Evolutionary conservation across 23 red algal genomes (phyloP), one percentile per base, ranked within the genome.

Genomic region (Gracilariopsis chorda): DNA sequence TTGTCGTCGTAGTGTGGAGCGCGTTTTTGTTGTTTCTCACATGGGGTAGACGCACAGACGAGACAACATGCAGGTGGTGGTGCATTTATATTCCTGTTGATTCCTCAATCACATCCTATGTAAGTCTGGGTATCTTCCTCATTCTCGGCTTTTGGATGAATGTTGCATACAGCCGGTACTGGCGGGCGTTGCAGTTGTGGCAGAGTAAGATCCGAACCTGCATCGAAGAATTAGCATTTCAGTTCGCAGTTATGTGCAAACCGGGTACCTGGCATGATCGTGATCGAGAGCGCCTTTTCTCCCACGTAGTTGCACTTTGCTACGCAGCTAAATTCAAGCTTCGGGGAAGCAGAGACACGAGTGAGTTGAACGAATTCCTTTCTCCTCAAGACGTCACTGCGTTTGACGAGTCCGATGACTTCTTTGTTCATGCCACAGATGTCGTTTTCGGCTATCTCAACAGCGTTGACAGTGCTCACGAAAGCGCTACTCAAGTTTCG

Each of bases 121-220:
- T 87, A 4, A 70, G 82, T 35, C 45, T 87, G 35, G 82, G 82
- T 21, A 42, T 87, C 25, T 87, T 87, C 47, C 44, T 87, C 9
- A 13, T 87, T 4, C 39, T 87, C 8, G 82, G 82, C 7, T 87
- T 87, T 70, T 87, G 82, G 82, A 46, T 87, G 35, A 87, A 87
- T 55, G 82, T 71, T 87, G 82, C 82, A 35, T 87, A 87, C 48
- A 47, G 43, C 19, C 39, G 82, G 11, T 87, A 87, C 44, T 70
- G 41, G 20, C 14, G 82, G 72, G 82, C 44, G 33, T 25, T 87
- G 44, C 46, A 87, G 48, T 33, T 87, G 12, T 87, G 82, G 82
- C 82, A 87, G 43, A 63, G 17, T 40, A 70, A 67, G 36, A 42
- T 87, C 2, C 41, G 46, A 47, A 24, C 60, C 5, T 35, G 42